Conservation (phyloP, 1,139 yeast genomes). For the Diutina pseudorugosa region DNA sequence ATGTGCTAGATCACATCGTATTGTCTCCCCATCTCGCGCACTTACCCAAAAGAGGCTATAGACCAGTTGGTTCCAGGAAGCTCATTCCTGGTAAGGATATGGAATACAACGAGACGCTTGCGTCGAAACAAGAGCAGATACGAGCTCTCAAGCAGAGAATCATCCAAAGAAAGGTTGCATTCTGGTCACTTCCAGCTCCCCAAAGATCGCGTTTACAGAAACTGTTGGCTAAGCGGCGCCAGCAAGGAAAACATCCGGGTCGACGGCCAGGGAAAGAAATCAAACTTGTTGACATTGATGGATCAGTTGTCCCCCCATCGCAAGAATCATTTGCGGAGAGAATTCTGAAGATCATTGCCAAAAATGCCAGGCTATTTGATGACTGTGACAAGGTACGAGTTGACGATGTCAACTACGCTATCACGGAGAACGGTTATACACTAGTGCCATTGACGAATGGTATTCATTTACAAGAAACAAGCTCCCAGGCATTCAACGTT, state of each 20-base stretch:
- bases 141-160: not conserved
- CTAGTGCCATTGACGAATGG: not conserved
- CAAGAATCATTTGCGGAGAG: not conserved
- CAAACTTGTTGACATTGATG: not conserved
- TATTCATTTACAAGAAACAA: not conserved
- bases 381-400: not conserved
- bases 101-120: not conserved
- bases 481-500: not conserved
- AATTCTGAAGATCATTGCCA: not conserved
- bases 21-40: not conserved
- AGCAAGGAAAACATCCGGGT: not conserved
- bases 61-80: not conserved
- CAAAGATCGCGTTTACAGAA: not conserved
- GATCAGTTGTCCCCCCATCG: not conserved
- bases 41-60: not conserved
- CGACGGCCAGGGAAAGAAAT: not conserved
- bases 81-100: not conserved
- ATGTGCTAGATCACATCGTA: not conserved
- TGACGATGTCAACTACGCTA: not conserved
- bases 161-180: not conserved
- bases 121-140: not conserved
- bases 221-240: not conserved
- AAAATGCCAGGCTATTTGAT: not conserved
- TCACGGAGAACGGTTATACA: not conserved
- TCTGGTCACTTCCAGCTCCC: not conserved